A percentile compares a stretch with the other conserved stretches of the same genome.
These are phyloP conservation scores for Suillus subluteus DNA, from an alignment of 768 basidiomycete genomes.

Conservation along the genomic window DNA sequence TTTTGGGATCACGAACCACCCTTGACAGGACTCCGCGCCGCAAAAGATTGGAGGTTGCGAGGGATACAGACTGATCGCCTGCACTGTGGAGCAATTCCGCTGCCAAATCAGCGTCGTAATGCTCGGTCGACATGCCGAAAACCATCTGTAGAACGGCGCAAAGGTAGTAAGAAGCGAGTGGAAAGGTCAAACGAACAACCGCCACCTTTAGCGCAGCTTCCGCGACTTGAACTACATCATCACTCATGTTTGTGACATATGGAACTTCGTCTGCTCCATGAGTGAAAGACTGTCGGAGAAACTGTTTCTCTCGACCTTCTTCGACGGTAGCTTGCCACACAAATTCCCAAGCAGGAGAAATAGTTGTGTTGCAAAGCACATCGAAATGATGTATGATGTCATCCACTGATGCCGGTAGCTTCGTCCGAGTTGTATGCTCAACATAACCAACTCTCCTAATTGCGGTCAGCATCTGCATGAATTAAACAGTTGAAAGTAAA, in stretches of 20 bases:
- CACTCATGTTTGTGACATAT: slow-evolving; percentile 14
- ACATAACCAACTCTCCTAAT: slow-evolving; percentile 66
- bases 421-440: slow-evolving; percentile 41
- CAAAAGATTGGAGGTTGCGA: slow-evolving; percentile 63
- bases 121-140: slow-evolving; percentile 71
- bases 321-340: slow-evolving; percentile 75
- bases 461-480: slow-evolving; percentile 19
- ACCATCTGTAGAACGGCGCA: slow-evolving; percentile 60
- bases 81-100: slow-evolving; percentile 56
- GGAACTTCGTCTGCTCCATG: slow-evolving; percentile 39
- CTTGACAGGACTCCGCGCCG: slow-evolving; percentile 69
- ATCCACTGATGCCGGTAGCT: slow-evolving; percentile 48
- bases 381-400: slow-evolving; percentile 52
- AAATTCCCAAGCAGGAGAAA: slow-evolving; percentile 65
- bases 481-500: slow-evolving; percentile 18
- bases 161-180: background rate
- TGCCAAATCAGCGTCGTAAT: slow-evolving; percentile 64
- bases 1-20: slow-evolving; percentile 61
- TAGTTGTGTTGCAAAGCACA: slow-evolving; percentile 47
- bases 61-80: slow-evolving; percentile 57
- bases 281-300: slow-evolving; percentile 61
- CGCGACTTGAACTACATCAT: slow-evolving; percentile 54
- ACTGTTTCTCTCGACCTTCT: slow-evolving; percentile 73
- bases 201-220: slow-evolving; percentile 74
- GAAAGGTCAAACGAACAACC: background rate